Conservation (phyloP, 1,284 basidiomycete genomes). For the Porogramme epimiltina region DNA sequence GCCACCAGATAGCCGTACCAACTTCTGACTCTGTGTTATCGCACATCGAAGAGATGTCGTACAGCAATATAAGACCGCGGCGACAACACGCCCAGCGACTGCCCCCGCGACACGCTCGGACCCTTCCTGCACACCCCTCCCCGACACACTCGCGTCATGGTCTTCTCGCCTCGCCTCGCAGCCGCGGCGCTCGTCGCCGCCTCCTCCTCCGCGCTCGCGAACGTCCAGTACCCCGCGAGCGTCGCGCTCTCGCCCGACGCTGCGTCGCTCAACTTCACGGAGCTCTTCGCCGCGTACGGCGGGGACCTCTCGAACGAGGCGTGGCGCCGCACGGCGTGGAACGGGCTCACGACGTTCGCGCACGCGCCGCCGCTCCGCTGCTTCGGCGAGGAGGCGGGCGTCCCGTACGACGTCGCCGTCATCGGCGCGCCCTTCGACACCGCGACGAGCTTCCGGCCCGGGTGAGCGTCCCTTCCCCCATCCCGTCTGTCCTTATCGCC, state of each 20-base stretch:
- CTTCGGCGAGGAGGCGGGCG: conserved; percentile 31
- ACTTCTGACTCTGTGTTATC: conserved; percentile 6
- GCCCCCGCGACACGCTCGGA: too few relatives aligned
- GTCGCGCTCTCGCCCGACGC: conserved; percentile 6
- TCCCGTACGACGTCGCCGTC: conserved; percentile 34
- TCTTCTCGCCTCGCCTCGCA: conserved; percentile 6
- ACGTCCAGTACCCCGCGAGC: conserved; percentile 16
- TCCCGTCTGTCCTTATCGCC: too few relatives aligned
- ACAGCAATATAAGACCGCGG: background rate
- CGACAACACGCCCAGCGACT: background rate
- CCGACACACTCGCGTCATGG: background rate
- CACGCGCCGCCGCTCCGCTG: conserved; percentile 31
- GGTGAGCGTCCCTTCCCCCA: conserved; percentile 24
- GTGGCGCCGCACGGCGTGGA: conserved; percentile 30
- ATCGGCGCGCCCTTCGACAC: conserved; percentile 39
- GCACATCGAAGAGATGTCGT: background rate
- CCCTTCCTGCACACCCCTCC: background rate
- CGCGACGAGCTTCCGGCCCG: conserved; percentile 36
- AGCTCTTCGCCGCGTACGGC: conserved; percentile 26
- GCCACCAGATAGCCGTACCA: conserved; percentile 11
- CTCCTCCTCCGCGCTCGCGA: background rate
- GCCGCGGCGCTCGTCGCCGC: background rate
- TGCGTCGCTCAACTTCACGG: conserved; percentile 27
- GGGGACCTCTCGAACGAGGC: conserved; percentile 19
- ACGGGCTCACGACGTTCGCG: conserved; percentile 35